Percentiles rank a stretch among this genome's conserved stretches.
Evolutionary conservation across 1,284 basidiomycete species (phyloP).

Genomic region (Puccinia horiana): DNA sequence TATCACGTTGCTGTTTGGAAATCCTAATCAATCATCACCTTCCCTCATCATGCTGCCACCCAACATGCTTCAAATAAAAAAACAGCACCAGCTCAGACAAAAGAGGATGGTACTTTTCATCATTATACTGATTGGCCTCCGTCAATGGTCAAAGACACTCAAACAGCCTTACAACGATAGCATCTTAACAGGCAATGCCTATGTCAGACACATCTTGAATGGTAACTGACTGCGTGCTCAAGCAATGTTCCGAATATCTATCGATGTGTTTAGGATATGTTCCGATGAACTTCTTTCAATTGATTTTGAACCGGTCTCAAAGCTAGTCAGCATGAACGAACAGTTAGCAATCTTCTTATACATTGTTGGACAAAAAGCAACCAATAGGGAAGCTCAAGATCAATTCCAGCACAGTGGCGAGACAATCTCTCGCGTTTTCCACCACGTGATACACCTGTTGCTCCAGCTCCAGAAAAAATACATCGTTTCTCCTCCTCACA

Average conservation of each 20-base stretch:
- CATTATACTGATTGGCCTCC: background rate
- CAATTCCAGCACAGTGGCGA: constrained; percentile 51
- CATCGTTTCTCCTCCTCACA: constrained; percentile 40
- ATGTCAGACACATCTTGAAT: background rate
- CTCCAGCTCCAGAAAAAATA: constrained; percentile 13
- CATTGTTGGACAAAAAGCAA: background rate
- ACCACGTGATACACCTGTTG: constrained; percentile 3
- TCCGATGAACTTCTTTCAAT: background rate
- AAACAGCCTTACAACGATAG: background rate
- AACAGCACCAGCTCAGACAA: background rate
- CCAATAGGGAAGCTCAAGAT: constrained; percentile 30
- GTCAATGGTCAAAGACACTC: background rate
- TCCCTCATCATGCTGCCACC: no score
- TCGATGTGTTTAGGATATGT: background rate
- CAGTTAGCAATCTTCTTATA: constrained; percentile 17
- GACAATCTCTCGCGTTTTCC: constrained; percentile 50
- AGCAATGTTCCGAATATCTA: background rate
- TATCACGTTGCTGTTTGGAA: background rate
- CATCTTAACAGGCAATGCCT: background rate
- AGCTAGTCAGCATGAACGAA: background rate
- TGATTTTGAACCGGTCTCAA: background rate
- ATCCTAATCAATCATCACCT: background rate
- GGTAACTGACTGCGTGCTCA: no score
- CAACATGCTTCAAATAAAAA: background rate
- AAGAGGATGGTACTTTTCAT: background rate